Evolutionary conservation across 2,329 filamentous ascomycete genomes (phyloP).

Genomic region (Cercospora sp.): DNA sequence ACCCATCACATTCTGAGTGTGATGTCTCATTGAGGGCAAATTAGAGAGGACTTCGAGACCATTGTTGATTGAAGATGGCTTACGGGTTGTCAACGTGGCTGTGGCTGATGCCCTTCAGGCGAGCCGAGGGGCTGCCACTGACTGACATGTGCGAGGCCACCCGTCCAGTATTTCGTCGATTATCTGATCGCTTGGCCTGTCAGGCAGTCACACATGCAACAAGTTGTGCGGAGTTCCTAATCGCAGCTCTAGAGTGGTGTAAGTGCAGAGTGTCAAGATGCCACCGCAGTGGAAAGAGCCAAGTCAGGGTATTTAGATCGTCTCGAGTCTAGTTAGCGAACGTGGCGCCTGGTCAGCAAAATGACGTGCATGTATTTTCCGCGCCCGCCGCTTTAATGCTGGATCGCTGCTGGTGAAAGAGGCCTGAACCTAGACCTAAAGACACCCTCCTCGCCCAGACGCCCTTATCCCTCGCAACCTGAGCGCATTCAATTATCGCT

Average conservation of each 20-base stretch:
- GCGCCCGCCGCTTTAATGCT: not conserved
- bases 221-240: not conserved
- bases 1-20: not conserved
- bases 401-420: not conserved
- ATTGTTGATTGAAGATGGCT: not conserved
- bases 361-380: not conserved
- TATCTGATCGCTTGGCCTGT: not conserved
- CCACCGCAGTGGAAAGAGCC: not conserved
- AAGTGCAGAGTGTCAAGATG: not conserved
- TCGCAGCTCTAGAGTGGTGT: not conserved
- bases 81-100: not conserved
- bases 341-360: not conserved
- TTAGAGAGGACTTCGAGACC: not conserved
- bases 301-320: not conserved
- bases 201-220: not conserved
- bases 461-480: not conserved
- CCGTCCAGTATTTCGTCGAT: not conserved
- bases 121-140: constrained; percentile 3
- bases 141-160: not conserved
- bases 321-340: not conserved
- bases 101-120: not conserved
- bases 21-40: not conserved
- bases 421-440: not conserved
- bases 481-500: not conserved
- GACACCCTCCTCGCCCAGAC: not conserved